These are phyloP conservation scores for Vigna nakashimae DNA, from an alignment of 306 rosid species.

Conservation along the genomic window DNA sequence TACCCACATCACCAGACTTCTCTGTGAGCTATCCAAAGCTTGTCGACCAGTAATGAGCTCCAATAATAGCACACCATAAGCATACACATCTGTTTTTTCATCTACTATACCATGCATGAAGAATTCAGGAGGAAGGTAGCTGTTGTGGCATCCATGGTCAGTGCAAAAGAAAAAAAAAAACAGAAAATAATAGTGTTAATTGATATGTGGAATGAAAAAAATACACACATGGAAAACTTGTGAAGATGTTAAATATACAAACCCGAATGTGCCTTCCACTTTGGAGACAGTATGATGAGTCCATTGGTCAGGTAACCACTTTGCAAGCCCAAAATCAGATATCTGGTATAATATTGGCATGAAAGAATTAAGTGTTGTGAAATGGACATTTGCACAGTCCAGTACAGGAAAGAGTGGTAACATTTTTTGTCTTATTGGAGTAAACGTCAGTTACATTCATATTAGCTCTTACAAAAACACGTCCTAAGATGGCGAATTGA, in stretches of 20 bases:
- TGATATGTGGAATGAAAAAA: background rate
- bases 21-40: constrained; percentile 90
- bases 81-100: constrained; percentile 95
- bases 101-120: constrained; percentile 99
- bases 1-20: constrained; percentile 98
- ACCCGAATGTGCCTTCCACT: constrained; percentile 99
- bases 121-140: constrained; percentile 99
- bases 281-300: constrained; percentile 91
- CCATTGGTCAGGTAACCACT: constrained; percentile 99
- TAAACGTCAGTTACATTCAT: no score
- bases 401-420: no score
- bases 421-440: no score
- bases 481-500: constrained; percentile 7
- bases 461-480: no score
- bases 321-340: constrained; percentile 96
- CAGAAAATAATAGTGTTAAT: constrained; percentile 31
- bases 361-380: constrained; percentile 15
- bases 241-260: constrained; percentile 47
- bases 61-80: constrained; percentile 87
- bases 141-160: constrained; percentile 49
- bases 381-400: no score
- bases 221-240: constrained; percentile 5
- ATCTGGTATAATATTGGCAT: constrained; percentile 64
- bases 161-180: background rate
- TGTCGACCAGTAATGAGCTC: constrained; percentile 91